phyloP scores from a whole-genome alignment of 2,329 filamentous ascomycete species.

The Fusarium multiceps region DNA sequence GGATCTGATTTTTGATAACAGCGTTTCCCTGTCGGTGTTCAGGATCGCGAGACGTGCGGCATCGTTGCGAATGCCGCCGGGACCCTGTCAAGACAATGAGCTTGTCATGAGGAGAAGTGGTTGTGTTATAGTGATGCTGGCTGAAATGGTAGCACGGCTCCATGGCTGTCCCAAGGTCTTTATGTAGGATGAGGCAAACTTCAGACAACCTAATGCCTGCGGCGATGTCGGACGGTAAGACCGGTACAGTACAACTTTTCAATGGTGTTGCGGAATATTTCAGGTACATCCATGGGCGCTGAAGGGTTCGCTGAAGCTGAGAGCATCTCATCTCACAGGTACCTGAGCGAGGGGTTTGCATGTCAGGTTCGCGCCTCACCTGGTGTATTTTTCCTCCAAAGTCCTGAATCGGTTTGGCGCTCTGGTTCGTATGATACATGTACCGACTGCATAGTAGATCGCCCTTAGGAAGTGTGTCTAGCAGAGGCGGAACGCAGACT shows the following conservation, averaged over 20 bases:
- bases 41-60: conserved; percentile 42
- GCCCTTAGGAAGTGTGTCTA: conserved; percentile 18
- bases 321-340: conserved; percentile 30
- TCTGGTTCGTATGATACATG: conserved; percentile 12
- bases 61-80: conserved; percentile 43
- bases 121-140: conserved; percentile 22
- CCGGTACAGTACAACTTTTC: conserved; percentile 35
- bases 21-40: conserved; percentile 37
- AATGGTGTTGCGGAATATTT: conserved; percentile 34
- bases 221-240: conserved; percentile 45
- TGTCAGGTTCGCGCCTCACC: conserved; percentile 34
- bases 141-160: conserved; percentile 19
- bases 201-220: conserved; percentile 13
- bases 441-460: conserved; percentile 23
- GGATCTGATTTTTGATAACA: conserved; percentile 39
- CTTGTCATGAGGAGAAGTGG: conserved; percentile 9
- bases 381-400: conserved; percentile 27
- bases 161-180: conserved; percentile 26
- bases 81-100: conserved; percentile 21
- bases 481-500: conserved; percentile 13
- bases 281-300: conserved; percentile 26
- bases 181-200: conserved; percentile 24
- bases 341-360: conserved; percentile 38
- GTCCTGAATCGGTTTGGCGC: conserved; percentile 21
- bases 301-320: conserved; percentile 29